Evolutionary conservation across 2,329 filamentous ascomycete genomes (phyloP).

Genomic region (Colletotrichum graminicola): DNA sequence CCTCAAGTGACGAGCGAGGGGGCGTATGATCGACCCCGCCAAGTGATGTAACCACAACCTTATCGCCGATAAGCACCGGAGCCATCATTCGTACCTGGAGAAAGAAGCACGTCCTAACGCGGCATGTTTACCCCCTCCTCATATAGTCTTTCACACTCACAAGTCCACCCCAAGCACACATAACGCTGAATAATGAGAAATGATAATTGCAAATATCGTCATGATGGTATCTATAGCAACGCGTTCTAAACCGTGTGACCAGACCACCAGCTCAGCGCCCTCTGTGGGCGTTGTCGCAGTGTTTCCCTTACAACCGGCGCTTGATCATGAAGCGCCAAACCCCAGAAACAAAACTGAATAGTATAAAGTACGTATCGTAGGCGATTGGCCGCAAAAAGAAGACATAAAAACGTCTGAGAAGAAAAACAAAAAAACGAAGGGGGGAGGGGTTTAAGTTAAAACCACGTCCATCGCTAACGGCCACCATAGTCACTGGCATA

Average conservation of each 20-base stretch:
- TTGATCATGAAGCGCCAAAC: conserved; percentile 31
- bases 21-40: conserved; percentile 4
- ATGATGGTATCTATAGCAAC: conserved; percentile 42
- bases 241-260: conserved; percentile 39
- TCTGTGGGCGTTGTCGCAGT: conserved; percentile 20
- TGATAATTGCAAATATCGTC: conserved; percentile 25
- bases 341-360: conserved; percentile 9
- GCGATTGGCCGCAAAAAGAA: conserved; percentile 21
- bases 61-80: conserved; percentile 3
- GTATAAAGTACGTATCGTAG: conserved; percentile 22
- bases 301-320: conserved; percentile 36
- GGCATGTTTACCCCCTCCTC: not conserved
- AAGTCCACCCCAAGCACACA: too few species aligned
- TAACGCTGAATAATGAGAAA: not conserved
- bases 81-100: not conserved
- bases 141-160: not conserved
- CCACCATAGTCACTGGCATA: conserved; percentile 67
- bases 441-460: not conserved
- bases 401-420: conserved; percentile 14
- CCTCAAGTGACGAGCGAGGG: not conserved
- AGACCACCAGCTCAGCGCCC: conserved; percentile 32
- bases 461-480: conserved; percentile 47
- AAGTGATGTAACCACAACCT: conserved; percentile 19
- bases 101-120: not conserved
- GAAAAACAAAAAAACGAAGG: not conserved